Conservation (phyloP, 768 basidiomycete genomes). For the Holtermanniella nyarrowii region DNA sequence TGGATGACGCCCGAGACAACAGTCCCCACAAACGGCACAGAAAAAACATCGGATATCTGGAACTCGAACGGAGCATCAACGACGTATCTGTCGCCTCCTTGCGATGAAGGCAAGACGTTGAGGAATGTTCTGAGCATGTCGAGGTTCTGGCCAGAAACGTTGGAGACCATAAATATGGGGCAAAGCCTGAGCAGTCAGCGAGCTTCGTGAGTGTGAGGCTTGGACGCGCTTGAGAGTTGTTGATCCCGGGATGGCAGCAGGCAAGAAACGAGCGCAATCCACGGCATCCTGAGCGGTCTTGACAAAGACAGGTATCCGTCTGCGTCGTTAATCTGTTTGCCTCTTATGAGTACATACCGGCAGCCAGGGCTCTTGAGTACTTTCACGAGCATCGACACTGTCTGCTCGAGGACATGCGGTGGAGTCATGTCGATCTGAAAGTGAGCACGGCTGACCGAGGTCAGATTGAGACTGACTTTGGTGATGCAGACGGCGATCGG, state of each 20-base stretch:
- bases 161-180: conserved; percentile 84
- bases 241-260: background rate
- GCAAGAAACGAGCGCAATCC: conserved; percentile 41
- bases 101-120: conserved; percentile 80
- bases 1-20: conserved; percentile 39
- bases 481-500: conserved; percentile 85
- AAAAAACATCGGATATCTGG: conserved; percentile 42
- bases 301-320: conserved; percentile 47
- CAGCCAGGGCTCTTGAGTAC: conserved; percentile 88
- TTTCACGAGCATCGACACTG: conserved; percentile 82
- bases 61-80: conserved; percentile 48
- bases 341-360: conserved; percentile 47
- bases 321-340: conserved; percentile 58
- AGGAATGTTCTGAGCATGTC: conserved; percentile 78
- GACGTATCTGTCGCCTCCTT: conserved; percentile 69
- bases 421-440: conserved; percentile 93
- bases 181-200: conserved; percentile 53
- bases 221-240: conserved; percentile 2
- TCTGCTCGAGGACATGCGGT: conserved; percentile 78
- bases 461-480: conserved; percentile 50
- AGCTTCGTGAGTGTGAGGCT: background rate
- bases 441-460: background rate
- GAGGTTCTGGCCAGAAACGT: conserved; percentile 87
- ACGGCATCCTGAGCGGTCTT: conserved; percentile 70
- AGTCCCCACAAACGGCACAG: conserved; percentile 41